These are phyloP conservation scores for Scheffersomyces ergatensis DNA, from an alignment of 805 yeast species.

Conservation along the genomic window DNA sequence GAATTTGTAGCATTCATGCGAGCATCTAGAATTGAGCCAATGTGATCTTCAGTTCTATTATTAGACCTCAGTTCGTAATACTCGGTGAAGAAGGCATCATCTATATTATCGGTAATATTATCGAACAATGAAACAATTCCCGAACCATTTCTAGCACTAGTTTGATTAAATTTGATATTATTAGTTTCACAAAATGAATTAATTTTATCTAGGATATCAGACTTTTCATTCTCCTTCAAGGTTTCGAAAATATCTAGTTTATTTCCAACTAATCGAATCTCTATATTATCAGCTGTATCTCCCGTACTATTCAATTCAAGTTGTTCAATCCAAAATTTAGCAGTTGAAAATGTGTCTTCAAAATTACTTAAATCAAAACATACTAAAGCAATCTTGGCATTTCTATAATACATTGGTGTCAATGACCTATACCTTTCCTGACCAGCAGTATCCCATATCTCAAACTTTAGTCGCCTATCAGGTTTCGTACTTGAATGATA, in stretches of 20 bases:
- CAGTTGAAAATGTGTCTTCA: slow-evolving; percentile 54
- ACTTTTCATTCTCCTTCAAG: not conserved
- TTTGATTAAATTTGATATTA: slow-evolving; percentile 26
- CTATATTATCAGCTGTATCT: slow-evolving; percentile 20
- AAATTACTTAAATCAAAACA: slow-evolving; percentile 75
- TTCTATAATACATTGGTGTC: slow-evolving; percentile 46
- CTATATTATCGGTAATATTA: slow-evolving; percentile 26
- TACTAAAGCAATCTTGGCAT: slow-evolving; percentile 62
- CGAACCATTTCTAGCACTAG: slow-evolving; percentile 72
- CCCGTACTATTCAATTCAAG: slow-evolving; percentile 32
- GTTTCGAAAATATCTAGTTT: slow-evolving; percentile 62
- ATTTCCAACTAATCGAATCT: slow-evolving; percentile 69
- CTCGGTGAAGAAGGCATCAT: slow-evolving; percentile 26
- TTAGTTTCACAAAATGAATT: slow-evolving; percentile 12
- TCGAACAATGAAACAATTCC: slow-evolving; percentile 47
- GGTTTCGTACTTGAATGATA: slow-evolving; percentile 22
- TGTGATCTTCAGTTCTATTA: slow-evolving; percentile 2
- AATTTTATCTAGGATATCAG: slow-evolving; percentile 9
- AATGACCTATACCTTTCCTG: slow-evolving; percentile 50
- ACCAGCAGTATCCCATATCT: slow-evolving; percentile 96
- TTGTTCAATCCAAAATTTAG: slow-evolving; percentile 90
- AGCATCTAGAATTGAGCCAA: slow-evolving; percentile 8
- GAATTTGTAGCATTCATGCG: slow-evolving; percentile 1
- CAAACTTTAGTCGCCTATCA: slow-evolving; percentile 52
- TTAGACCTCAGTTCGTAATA: slow-evolving; percentile 8